Percentiles rank a stretch among this genome's conserved stretches.
Evolutionary conservation across 2,329 filamentous ascomycete species (phyloP).

Genomic region (Clarireedia homoeocarpa): DNA sequence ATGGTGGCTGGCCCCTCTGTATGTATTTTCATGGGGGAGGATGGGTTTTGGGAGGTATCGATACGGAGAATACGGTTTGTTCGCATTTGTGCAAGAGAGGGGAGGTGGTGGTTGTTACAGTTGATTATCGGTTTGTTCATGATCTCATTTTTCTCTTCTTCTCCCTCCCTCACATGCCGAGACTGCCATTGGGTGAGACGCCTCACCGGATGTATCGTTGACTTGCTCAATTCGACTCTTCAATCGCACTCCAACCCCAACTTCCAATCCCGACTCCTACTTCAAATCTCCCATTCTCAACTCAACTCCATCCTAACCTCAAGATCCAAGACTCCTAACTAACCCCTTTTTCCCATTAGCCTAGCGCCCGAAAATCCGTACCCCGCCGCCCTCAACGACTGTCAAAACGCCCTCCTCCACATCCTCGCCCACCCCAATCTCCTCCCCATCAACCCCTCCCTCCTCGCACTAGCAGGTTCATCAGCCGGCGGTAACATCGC

Average conservation of each 20-base stretch:
- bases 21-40: slow-evolving; percentile 52
- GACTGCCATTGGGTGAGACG: no score
- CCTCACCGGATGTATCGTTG: no score
- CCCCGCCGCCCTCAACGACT: slow-evolving; percentile 49
- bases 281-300: no score
- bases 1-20: slow-evolving; percentile 45
- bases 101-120: slow-evolving; percentile 44
- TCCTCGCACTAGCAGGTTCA: slow-evolving; percentile 41
- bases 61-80: slow-evolving; percentile 50
- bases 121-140: slow-evolving; percentile 42
- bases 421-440: slow-evolving; percentile 32
- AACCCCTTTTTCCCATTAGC: slow-evolving; percentile 24
- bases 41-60: slow-evolving; percentile 55
- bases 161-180: not conserved
- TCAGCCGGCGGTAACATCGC: slow-evolving; percentile 47
- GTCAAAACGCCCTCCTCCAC: slow-evolving; percentile 47
- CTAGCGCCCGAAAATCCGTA: slow-evolving; percentile 50
- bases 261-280: no score
- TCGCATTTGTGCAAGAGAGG: slow-evolving; percentile 45
- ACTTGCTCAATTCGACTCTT: no score
- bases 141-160: not conserved
- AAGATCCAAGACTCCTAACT: not conserved
- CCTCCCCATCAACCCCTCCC: slow-evolving; percentile 35
- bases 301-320: no score
- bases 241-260: no score